phyloP scores from a whole-genome alignment of 108 stramenopile genomes.

The Cyclostephanos invisitatus region DNA sequence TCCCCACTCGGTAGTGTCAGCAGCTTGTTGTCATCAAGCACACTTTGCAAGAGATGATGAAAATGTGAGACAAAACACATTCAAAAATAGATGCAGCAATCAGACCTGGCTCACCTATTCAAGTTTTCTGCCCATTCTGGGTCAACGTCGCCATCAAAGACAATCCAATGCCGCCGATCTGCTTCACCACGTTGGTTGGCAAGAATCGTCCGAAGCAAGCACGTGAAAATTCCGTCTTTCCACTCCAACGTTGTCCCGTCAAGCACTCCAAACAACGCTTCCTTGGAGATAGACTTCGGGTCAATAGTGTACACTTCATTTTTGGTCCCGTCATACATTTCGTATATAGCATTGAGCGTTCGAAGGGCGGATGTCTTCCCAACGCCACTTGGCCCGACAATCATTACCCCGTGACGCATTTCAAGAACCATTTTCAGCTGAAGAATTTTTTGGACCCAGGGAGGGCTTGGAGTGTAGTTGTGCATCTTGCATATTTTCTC shows the following conservation, averaged over 20 bases:
- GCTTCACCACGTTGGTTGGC: constrained; percentile 95
- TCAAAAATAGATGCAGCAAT: background rate
- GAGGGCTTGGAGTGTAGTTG: constrained; percentile 63
- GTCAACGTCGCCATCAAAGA: constrained; percentile 98
- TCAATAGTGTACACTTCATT: constrained; percentile 95
- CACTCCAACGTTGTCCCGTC: constrained; percentile 99
- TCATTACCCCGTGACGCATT: constrained; percentile 81
- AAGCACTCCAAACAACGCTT: constrained; percentile 89
- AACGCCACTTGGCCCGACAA: constrained; percentile 90
- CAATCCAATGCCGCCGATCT: constrained; percentile 91
- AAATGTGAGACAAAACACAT: constrained; percentile 1
- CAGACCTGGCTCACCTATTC: constrained; percentile 56
- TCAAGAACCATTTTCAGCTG: constrained; percentile 95
- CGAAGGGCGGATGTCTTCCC: constrained; percentile 83
- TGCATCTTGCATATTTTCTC: constrained; percentile 64
- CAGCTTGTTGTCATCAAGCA: constrained; percentile 96
- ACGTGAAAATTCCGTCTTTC: constrained; percentile 99
- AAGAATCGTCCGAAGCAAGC: constrained; percentile 75
- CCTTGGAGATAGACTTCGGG: constrained; percentile 95
- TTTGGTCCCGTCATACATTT: constrained; percentile 84
- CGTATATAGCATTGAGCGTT: constrained; percentile 79
- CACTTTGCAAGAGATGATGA: constrained; percentile 46
- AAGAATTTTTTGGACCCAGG: constrained; percentile 93
- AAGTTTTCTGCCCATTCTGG: constrained; percentile 92
- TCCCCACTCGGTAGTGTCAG: constrained; percentile 96